Percentiles rank a stretch among this genome's conserved stretches.
phyloP scores from a whole-genome alignment of 192 early-diverging fungal genomes.

The Coemansia sp. region DNA sequence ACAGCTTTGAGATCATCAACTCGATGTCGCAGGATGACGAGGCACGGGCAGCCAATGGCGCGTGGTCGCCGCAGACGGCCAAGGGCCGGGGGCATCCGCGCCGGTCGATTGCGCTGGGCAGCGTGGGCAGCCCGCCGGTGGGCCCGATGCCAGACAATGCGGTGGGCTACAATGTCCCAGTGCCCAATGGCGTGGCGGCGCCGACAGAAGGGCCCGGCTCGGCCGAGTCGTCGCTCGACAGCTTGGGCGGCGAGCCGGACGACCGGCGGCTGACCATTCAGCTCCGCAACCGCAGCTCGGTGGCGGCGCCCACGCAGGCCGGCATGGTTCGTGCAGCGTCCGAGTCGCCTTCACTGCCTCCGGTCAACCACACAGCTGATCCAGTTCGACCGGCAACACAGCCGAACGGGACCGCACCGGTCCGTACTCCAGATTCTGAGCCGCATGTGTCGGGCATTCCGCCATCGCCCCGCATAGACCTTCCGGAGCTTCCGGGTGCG shows the following conservation, averaged over 20 bases:
- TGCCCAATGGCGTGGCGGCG: neutral
- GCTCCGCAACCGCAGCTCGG: constrained; percentile 48
- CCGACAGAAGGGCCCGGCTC: neutral
- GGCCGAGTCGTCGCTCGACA: constrained; percentile 9
- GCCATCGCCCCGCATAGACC: neutral
- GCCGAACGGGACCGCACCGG: too few relatives aligned
- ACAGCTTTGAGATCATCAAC: constrained; percentile 46
- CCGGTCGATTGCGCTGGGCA: constrained; percentile 33
- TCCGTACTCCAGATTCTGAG: neutral
- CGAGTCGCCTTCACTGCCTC: neutral
- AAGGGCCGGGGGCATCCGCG: constrained; percentile 26
- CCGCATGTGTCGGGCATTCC: neutral
- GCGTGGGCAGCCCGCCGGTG: constrained; percentile 8
- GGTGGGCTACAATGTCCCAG: neutral
- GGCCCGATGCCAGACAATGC: constrained; percentile 2
- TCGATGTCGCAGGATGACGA: constrained; percentile 14
- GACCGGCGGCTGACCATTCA: constrained; percentile 54
- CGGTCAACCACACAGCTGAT: neutral
- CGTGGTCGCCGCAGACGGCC: constrained; percentile 23
- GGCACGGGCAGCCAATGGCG: neutral
- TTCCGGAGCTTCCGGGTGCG: neutral
- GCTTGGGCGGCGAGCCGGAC: constrained; percentile 17
- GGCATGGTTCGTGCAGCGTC: constrained; percentile 4
- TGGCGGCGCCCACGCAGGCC: constrained; percentile 7
- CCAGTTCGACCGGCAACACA: too few relatives aligned